Evolutionary conservation across 495 filamentous ascomycete species (phyloP), one percentile per base, ranked within the genome.

Genomic region (Wilcoxina mikolae): DNA sequence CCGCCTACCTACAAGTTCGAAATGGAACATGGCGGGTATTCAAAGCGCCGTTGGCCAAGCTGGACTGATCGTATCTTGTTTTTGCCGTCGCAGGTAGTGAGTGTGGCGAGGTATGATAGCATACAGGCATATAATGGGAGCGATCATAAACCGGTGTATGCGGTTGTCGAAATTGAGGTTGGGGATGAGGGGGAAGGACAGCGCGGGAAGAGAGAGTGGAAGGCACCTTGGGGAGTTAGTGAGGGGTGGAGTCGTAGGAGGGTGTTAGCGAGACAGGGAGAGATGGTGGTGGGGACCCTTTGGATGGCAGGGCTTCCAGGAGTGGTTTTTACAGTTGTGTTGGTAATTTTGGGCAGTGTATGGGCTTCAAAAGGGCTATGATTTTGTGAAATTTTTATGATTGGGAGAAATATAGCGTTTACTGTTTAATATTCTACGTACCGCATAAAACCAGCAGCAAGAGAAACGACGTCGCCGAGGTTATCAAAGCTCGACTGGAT

Each of bases 21-120:
- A 4, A 64, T 70, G 28, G 26, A 33, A 28, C 58, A 75, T 46
- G 73, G 74, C 23, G 72, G 73, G 48, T 54, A 70, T 51, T 50
- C 54, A 2, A 64, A 67, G 23, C 80, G 85, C 62, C 80, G 91
- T 35, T 94, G 82, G 78, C 91, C 91, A 0, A 83, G 83, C 62
- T 98, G 91, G 90, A 93, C 86, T 57, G 91, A 98, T 67, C 79
- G 91, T 11, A 81, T 98, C 39, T 70, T 98, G 17, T 95, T 78
- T 62, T 73, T 77, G 5, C 56, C 67, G 3, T 51, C 58, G 45
- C 66, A 35, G 41, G 59, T 55, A 58, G 76, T 80, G 44, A 68
- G 67, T 22, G 66, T 81, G 0, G 61, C 71, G 11, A 72, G 69
- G 29, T 98, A 98, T 59, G 72, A 78, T 42, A 78, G 84, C 4